phyloP scores from a whole-genome alignment of 2,329 filamentous ascomycete species.

The Aureobasidium vineae region DNA sequence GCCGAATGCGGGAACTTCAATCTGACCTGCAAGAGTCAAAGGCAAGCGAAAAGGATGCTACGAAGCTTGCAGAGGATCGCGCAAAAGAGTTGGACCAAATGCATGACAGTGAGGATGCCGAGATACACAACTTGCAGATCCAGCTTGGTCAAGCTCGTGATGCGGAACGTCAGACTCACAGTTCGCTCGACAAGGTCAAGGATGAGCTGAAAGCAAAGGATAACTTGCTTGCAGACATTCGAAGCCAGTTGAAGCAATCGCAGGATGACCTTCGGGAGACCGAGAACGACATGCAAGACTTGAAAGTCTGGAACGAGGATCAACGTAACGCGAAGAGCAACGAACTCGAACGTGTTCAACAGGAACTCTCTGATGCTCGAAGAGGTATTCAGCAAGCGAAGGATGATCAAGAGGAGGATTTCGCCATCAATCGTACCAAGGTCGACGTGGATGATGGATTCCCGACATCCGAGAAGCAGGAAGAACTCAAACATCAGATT shows the following conservation, averaged over 20 bases:
- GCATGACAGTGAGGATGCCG: slow-evolving; percentile 29
- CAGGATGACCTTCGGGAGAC: slow-evolving; percentile 7
- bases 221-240: background rate
- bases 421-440: slow-evolving; percentile 23
- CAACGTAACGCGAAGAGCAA: slow-evolving; percentile 10
- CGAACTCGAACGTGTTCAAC: slow-evolving; percentile 17
- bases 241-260: slow-evolving; percentile 15
- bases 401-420: slow-evolving; percentile 13
- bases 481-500: slow-evolving; percentile 21
- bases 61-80: slow-evolving; percentile 10
- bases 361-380: slow-evolving; percentile 6
- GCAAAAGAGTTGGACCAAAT: slow-evolving; percentile 27
- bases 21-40: slow-evolving; percentile 17
- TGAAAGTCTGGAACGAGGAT: slow-evolving; percentile 5
- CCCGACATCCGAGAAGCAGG: slow-evolving; percentile 29
- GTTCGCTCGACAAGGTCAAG: slow-evolving; percentile 13
- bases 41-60: background rate
- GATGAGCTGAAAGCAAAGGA: slow-evolving; percentile 16
- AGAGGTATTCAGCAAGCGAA: background rate
- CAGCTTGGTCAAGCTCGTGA: slow-evolving; percentile 24
- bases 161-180: slow-evolving; percentile 16
- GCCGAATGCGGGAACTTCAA: slow-evolving; percentile 25
- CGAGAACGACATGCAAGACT: slow-evolving; percentile 13
- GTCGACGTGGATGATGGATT: slow-evolving; percentile 27
- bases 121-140: slow-evolving; percentile 27